Evolutionary conservation across 305 asterid genomes (phyloP), one percentile per base, ranked within the genome.

Genomic region (Rubia balearica): DNA sequence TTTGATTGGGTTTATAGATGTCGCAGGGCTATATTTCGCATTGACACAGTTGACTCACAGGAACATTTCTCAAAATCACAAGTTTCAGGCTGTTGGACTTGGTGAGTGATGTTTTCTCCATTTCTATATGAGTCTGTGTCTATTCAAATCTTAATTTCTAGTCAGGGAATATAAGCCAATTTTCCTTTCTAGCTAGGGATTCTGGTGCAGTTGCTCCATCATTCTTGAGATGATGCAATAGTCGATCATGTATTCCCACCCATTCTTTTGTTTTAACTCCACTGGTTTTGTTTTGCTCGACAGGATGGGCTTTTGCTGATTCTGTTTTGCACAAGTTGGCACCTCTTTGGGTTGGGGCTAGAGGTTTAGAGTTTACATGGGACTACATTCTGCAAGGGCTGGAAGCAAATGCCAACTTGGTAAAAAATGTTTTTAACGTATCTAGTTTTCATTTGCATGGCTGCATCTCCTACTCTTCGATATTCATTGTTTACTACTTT

Each of bases 251-350:
- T 36, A 9, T 9, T 33, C 46, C 12, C 9, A 0, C 38, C 6
- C 6, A 65, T n/a, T 24, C 24, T 71, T 38, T 64, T 67, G 64
- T 60, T 69, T 71, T 67, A 59, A 22, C 48, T 46, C 46, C 6
- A 8, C 56, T 63, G 59, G 53, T 74, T 59, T 22, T 66, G 73
- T 69, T 69, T 62, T 21, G 48, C 27, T 75, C 71, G 76, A 76
- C 85, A 90, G 97, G 98, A 59, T 93, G 98, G 98, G 98, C 98
- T 55, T 93, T 88, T 83, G 99, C 98, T 78, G 94, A 95, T 80
- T 85, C 99, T 30, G 87, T 91, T 81, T 91, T 95, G 79, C 99
- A 95, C 75, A 88, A 94, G 78, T 80, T 95, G 85, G 97, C 93
- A 36, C 98, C 99, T 3, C 97, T 95, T 76, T 95, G 99, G 99